Evolutionary conservation across 2,329 filamentous ascomycete species (phyloP).

Genomic region (Colletotrichum graminicola): DNA sequence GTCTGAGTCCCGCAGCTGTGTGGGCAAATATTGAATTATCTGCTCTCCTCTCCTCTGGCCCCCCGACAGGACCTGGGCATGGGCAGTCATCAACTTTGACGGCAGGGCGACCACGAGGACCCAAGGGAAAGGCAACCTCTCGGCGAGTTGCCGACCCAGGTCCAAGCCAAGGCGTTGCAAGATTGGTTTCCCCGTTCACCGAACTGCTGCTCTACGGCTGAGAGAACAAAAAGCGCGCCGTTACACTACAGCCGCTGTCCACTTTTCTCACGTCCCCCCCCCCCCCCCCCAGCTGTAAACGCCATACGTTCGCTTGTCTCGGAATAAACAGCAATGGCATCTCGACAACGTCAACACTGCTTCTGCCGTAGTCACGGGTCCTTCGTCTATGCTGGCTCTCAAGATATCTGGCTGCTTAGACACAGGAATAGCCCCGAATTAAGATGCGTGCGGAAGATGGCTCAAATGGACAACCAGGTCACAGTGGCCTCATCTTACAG

Average conservation of each 20-base stretch:
- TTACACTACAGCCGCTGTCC: conserved; percentile 25
- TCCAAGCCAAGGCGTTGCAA: not conserved
- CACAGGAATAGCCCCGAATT: not conserved
- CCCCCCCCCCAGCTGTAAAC: too few species aligned
- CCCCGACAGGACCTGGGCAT: not conserved
- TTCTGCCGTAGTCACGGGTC: not conserved
- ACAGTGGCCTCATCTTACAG: conserved; percentile 12
- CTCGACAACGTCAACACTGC: not conserved
- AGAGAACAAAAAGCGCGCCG: conserved; percentile 2
- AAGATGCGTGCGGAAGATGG: conserved; percentile 5
- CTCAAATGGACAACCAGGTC: conserved; percentile 15
- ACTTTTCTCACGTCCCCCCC: not conserved
- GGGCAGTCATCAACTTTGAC: not conserved
- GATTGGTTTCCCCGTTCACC: not conserved
- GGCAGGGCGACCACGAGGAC: conserved; percentile 3
- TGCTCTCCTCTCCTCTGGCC: not conserved
- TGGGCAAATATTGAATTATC: conserved; percentile 13
- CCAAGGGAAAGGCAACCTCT: conserved; percentile 4
- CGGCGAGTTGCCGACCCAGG: conserved; percentile 4
- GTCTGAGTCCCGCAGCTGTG: conserved; percentile 4
- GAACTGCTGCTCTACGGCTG: conserved; percentile 1
- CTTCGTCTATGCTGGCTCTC: conserved; percentile 2
- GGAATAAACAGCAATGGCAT: not conserved
- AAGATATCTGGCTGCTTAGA: not conserved
- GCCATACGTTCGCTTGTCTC: not conserved